Conservation (phyloP, 106 monocot species). For the Dendrobium chrysotoxum region DNA sequence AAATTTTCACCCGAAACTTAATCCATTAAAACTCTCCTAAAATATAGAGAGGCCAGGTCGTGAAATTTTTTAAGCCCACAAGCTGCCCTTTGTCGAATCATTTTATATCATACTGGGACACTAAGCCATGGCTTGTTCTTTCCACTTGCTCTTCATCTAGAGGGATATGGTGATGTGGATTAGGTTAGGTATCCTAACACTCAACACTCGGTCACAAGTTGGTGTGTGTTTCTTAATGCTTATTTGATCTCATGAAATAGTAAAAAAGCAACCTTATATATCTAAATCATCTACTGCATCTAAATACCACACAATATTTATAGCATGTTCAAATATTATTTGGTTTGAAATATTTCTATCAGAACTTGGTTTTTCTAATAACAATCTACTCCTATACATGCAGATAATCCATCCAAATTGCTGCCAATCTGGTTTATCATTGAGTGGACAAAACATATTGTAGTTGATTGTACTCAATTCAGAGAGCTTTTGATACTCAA, state of each 20-base stretch:
- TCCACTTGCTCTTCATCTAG: not conserved
- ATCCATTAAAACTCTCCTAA: too few relatives aligned
- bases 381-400: not conserved
- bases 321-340: not conserved
- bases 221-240: not conserved
- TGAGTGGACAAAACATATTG: not conserved
- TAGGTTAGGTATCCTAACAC: not conserved
- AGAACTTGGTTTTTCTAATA: not conserved
- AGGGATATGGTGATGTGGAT: constrained; percentile 5
- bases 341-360: too few relatives aligned
- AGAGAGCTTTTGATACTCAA: too few relatives aligned
- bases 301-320: not conserved
- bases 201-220: not conserved
- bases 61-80: too few relatives aligned
- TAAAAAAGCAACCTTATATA: not conserved
- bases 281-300: not conserved
- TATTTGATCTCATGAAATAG: not conserved
- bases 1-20: too few relatives aligned
- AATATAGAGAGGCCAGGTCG: too few relatives aligned
- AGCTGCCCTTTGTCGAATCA: not conserved
- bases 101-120: constrained; percentile 8
- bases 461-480: not conserved
- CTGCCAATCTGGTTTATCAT: not conserved
- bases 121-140: not conserved
- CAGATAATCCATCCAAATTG: not conserved